Base-by-base conservation (phyloP, 2,329 filamentous ascomycete genomes). In the Trichophyton benhamiae region DNA sequence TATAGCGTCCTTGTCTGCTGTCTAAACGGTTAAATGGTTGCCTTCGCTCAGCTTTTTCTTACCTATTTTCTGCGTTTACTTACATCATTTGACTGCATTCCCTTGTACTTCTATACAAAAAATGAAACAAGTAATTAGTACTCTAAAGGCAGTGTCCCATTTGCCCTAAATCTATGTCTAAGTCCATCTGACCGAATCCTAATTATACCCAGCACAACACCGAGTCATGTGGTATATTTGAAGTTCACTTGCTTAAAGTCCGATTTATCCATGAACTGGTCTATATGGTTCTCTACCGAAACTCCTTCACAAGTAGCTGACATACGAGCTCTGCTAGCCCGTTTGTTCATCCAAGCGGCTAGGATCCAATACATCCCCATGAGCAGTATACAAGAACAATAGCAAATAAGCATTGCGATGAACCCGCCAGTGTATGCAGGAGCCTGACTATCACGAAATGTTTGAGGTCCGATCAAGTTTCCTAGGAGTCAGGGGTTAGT, bases 401-500 rank as follows among this genome's bases (percentile, higher is more conserved):
- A 75, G 44, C 71, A 69, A 1, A 66, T 65, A 20, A 75, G 61
- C 72, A 75, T 75, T 2, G 72, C 68, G 27, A 73, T 64, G 25
- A 75, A 72, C 1, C 73, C 72, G 6, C 70, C 69, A 1, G 69
- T 73, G 58, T 76, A 76, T 48, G 66, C 71, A 0, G 75, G 75
- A 1, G 74, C 74, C 60, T 77, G 72, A 27, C 70, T 68, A 11
- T 68, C 68, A 15, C 71, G 68, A 63, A 77, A 77, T 0, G 74
- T 76, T 64, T 76, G 75, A 0, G 75, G 75, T 0, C 75, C 76
- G 58, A 77, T 76, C 1, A 77, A 64, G 62, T 77, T 77, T 3
- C 74, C 67, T 66, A 42, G 9, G 13, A 20, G 46, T 52, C 5
- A 13, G 8, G 4, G 3, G 13, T 52, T 27, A 52, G 46, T 52